These are phyloP conservation scores for Cladosporium phlei DNA, from an alignment of 2,329 filamentous ascomycete species.

Conservation along the genomic window DNA sequence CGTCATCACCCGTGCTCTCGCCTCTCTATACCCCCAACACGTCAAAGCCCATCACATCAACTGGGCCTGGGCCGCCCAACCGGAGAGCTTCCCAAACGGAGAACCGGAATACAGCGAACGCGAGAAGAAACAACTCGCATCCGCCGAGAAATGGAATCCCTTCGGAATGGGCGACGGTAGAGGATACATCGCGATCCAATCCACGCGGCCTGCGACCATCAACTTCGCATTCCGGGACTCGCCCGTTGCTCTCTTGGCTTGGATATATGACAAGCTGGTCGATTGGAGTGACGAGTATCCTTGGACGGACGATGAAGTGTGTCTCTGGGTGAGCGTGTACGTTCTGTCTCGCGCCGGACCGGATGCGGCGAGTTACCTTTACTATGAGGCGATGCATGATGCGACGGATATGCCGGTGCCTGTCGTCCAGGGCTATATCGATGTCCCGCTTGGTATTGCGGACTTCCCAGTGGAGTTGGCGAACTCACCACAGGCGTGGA, in stretches of 20 bases:
- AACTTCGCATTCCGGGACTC: too few relatives aligned
- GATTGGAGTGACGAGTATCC: too few relatives aligned
- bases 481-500: slow-evolving; percentile 50
- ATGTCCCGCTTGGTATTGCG: slow-evolving; percentile 27
- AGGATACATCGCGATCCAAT: not conserved
- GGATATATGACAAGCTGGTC: too few relatives aligned
- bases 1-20: not conserved
- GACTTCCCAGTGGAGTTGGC: slow-evolving; percentile 52
- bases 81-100: too few relatives aligned
- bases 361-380: too few relatives aligned
- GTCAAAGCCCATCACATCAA: not conserved
- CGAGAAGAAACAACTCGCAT: not conserved
- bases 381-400: too few relatives aligned
- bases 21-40: not conserved
- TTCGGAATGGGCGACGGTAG: not conserved
- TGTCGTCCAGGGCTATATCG: slow-evolving; percentile 9
- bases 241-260: too few relatives aligned
- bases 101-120: not conserved
- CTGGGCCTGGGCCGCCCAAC: not conserved
- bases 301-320: too few relatives aligned
- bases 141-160: not conserved
- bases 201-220: slow-evolving; percentile 56
- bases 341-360: too few relatives aligned
- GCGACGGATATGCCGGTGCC: too few relatives aligned
- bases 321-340: too few relatives aligned